Conservation (phyloP, 2,329 filamentous ascomycete genomes). For the Trichoderma citrinoviride region DNA sequence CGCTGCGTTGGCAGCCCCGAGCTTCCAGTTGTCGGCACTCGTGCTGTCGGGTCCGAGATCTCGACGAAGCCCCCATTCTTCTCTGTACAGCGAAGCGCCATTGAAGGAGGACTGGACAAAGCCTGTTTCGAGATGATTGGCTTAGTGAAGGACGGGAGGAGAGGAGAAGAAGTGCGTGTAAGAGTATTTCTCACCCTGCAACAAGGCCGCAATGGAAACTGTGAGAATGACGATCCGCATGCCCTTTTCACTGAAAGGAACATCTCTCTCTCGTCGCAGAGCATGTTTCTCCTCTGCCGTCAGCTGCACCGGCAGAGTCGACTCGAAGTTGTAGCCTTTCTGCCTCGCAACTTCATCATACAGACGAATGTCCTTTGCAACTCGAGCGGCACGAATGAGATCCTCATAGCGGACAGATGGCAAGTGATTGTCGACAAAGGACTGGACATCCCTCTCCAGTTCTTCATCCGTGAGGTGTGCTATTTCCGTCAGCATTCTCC, state of each 20-base stretch:
- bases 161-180: too few species aligned
- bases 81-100: conserved; percentile 38
- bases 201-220: conserved; percentile 44
- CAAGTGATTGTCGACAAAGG: conserved; percentile 33
- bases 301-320: conserved; percentile 34
- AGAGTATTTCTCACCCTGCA: conserved; percentile 32
- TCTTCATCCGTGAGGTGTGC: conserved; percentile 40
- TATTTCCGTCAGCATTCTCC: conserved; percentile 23
- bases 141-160: too few species aligned
- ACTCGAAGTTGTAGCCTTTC: conserved; percentile 22
- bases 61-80: conserved; percentile 25
- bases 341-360: conserved; percentile 40
- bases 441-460: conserved; percentile 36
- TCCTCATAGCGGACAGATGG: conserved; percentile 32
- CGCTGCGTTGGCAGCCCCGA: conserved; percentile 41
- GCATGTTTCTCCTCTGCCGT: conserved; percentile 38
- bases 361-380: conserved; percentile 40
- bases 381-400: conserved; percentile 40
- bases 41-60: neutral
- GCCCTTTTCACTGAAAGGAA: conserved; percentile 39
- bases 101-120: conserved; percentile 47
- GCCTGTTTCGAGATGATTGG: conserved; percentile 27
- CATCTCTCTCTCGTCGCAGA: conserved; percentile 39
- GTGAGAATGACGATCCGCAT: conserved; percentile 43
- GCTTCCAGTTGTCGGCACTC: conserved; percentile 35